Evolutionary conservation across 305 asterid genomes (phyloP).

Genomic region (Rubia tinctorum): DNA sequence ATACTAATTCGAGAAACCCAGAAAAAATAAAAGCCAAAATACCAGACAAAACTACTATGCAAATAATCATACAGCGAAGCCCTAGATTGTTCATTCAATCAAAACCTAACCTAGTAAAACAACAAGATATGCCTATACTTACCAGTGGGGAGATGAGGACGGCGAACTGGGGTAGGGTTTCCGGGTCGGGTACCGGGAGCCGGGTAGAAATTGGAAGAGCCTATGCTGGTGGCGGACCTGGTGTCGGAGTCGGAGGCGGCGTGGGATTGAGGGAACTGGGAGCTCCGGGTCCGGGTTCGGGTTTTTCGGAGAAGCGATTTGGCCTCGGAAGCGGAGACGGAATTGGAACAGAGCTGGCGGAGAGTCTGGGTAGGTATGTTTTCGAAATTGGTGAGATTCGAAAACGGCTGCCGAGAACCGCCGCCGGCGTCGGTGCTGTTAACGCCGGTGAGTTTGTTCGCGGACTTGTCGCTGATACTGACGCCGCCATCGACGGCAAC

Average conservation of each 20-base stretch:
- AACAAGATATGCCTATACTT: background rate
- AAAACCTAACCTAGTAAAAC: background rate
- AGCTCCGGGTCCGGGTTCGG: constrained; percentile 2
- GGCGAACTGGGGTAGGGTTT: constrained; percentile 25
- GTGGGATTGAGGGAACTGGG: constrained; percentile 28
- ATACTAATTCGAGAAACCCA: background rate
- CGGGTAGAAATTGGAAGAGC: constrained; percentile 47
- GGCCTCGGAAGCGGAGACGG: constrained; percentile 24
- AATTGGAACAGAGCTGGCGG: constrained; percentile 46
- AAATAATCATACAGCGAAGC: constrained; percentile 4
- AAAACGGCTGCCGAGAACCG: constrained; percentile 41
- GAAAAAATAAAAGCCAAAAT: background rate
- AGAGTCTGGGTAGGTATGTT: constrained; percentile 53
- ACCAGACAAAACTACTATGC: background rate
- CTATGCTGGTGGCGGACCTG: constrained; percentile 52
- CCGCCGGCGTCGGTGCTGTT: background rate
- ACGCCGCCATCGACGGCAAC: background rate
- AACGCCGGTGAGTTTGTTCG: constrained; percentile 9
- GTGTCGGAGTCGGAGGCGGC: constrained; percentile 26
- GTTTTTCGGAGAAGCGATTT: constrained; percentile 14
- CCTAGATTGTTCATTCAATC: constrained; percentile 5
- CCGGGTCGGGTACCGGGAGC: constrained; percentile 27
- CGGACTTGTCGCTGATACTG: constrained; percentile 17
- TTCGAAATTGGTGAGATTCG: constrained; percentile 48
- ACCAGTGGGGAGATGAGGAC: constrained; percentile 27